Evolutionary conservation across 2,329 filamentous ascomycete genomes (phyloP), one percentile per base, ranked within the genome.

Genomic region (Microcyclosporella mali): DNA sequence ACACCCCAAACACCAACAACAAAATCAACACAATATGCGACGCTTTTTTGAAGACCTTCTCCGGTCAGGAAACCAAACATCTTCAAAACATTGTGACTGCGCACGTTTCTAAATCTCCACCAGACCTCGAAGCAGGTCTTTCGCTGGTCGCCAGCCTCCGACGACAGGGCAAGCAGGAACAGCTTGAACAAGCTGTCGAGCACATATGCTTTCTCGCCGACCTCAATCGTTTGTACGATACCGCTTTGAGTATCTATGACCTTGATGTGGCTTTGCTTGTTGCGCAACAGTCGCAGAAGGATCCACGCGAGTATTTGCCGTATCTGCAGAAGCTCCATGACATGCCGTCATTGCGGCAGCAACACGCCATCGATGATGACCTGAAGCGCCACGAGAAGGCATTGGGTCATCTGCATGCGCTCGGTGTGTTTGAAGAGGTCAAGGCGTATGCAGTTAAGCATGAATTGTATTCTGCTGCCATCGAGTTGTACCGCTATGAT

Each of bases 181-280:
- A 89, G 52, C 87, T 88, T 0, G 90, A 97, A 54, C 84, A 83
- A 63, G 90, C 90, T 0, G 84, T 95, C 16, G 88, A 95, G 61
- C 92, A 98, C 59, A 95, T 98, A 47, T 97, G 88, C 72, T 98
- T 98, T 72, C 75, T 98, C 32, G 87, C 89, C 1, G 92, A 98
- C 64, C 84, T 94, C 34, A 94, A 95, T 63, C 81, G 82, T 30
- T 77, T 98, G 0, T 98, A 95, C 58, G 87, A 95, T 49, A 82
- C 89, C 47, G 86, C 92, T 0, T 73, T 98, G 2, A 89, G 89
- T 1, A 72, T 97, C 2, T 98, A 98, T 62, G 82, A 97, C 58
- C 77, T 98, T 2, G 88, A 95, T 9, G 78, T 98, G 6, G 83
- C 90, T 3, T 73, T 98, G 9, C 73, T 95, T 4, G 86, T 98